Base-by-base conservation (phyloP, 1,139 yeast genomes). In the Scheffersomyces quercinus region DNA sequence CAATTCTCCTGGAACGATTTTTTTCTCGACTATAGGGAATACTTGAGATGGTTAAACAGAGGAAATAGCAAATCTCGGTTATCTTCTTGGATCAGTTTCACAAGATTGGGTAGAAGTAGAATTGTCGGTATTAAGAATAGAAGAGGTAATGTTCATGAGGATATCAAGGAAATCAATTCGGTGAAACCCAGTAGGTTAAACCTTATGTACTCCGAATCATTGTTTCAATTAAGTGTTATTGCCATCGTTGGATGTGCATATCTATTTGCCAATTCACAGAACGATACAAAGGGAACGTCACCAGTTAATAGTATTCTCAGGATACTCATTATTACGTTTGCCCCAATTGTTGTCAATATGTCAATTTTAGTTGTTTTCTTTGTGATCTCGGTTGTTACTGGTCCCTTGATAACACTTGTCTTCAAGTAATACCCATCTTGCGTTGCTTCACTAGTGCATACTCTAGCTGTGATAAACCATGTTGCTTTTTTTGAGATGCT, bases 1-100 rank as follows among this genome's bases (percentile, higher is more conserved):
- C 82, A 78, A 48, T 77, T 75, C 46, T 64, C 71, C 4, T 68
- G 73, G 64, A 62, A 62, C n/a, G 81, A 76, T 36, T 77, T 75
- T 51, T 76, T 77, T 48, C 47, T 75, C 30, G 83, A 78, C 53
- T 78, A 78, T 50, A 59, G 61, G 40, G 63, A 61, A 29, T 74
- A 65, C 47, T 44, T 74, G 37, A 59, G 53, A 31, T 78, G 83
- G 83, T 55, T 77, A 40, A 63, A 65, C 20, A 53, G 64, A n/a
- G 82, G 81, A 0, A 76, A 75, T 44, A 64, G 71, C 20, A 56
- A 51, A 29, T 51, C 48, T 47, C 37, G 56, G 52, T 37, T 28
- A 2, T 42, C 51, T 5, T 55, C 80, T 0, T 77, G 82, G 82
- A 67, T 73, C 8, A 63, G 65, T 9, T 73, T 62, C 50, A 64